Base-by-base conservation (phyloP, 2,329 filamentous ascomycete species). In the Claviceps capensis region DNA sequence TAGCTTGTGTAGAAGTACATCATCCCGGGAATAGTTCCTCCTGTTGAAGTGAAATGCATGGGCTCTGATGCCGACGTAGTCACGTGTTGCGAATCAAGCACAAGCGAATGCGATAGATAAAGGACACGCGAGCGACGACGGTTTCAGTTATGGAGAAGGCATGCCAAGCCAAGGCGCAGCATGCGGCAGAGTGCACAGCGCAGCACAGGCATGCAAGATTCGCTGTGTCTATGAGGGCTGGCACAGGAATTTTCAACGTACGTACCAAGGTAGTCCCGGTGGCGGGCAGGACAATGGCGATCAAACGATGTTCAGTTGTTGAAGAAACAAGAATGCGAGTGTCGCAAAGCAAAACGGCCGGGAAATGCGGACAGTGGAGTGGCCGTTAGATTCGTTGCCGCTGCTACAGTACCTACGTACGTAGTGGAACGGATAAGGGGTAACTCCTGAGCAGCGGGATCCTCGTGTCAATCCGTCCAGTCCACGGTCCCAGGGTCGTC, bases 341-440 rank as follows among this genome's bases (percentile, higher is more conserved):
- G 52, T 48, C 44, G 48, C 34, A 53, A 47, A 52, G 47, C 40
- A 44, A 38, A 49, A 34, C n/a, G 11, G 16, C 11, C 47, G 23
- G 5, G 19, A 37, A n/a, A 34, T n/a, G 26, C n/a, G 26, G 50
- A 14, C 19, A 13, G 36, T 48, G 36, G 17, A 48, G 14, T 36
- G 19, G 34, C 22, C 26, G 8, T 30, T 30, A 30, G 26, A 30
- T 36, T 46, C n/a, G 36, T 40, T 37, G 50, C 46, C 16, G 8
- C 38, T 48, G 47, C 13, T 43, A 22, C 30, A 7, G 17, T 47
- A 2, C n/a, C n/a, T 9, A 5, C 5, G n/a, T 14, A 40, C 9
- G 9, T 11, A 19, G 19, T 22, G 37, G 9, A 22, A 41, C 30
- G 23, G 17, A 41, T 14, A n/a, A n/a, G 22, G 22, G 38, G 26